Evolutionary conservation across 139 green algal genomes (phyloP), one percentile per base, ranked within the genome.

Genomic region (Axilococcus clingmanii): DNA sequence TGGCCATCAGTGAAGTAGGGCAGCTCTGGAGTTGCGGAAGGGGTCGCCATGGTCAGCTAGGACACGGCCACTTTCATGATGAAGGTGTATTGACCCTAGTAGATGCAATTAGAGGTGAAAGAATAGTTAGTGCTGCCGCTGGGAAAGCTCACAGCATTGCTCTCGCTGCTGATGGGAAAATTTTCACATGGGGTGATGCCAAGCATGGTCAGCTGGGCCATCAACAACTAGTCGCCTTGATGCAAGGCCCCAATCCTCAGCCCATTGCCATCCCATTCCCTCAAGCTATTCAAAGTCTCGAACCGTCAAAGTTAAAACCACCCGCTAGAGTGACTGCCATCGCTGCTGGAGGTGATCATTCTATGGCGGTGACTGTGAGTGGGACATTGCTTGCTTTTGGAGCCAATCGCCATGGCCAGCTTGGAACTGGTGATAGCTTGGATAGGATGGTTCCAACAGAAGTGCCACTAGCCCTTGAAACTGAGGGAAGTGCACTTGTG

Each of bases 151-250:
- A 94, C 57, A 84, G 74, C 7, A 63, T 92, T 51, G 81, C 78
- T 7, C 68, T 92, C 24, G 76, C 75, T 2, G 64, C 66, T 22
- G 78, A 89, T 45, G 85, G 85, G 17, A 79, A 69, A 17, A 64
- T 94, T 2, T 92, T 78, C 63, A 82, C 77, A 0, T 94, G 82
- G 82, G 81, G 81, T 14, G 61, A 75, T 48, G 71, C 67, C 8
- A 46, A 34, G 3, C 57, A 52, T 37, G 82, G 82, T 1, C 80
- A 89, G 69, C 76, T 89, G 8, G 82, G 82, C 5, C 75, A 86
- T 55, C 47, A 51, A 12, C 46, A 83, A 44, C 66, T 76, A 7
- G 50, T 30, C 15, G 33, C 38, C 4, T 25, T 50, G 7, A 50
- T 48, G 53, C 45, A 57, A 53, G 44, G 31, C 32, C 38, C 44